These are phyloP conservation scores for Penstemon newberryi DNA, from an alignment of 257 asterid species.

Conservation along the genomic window DNA sequence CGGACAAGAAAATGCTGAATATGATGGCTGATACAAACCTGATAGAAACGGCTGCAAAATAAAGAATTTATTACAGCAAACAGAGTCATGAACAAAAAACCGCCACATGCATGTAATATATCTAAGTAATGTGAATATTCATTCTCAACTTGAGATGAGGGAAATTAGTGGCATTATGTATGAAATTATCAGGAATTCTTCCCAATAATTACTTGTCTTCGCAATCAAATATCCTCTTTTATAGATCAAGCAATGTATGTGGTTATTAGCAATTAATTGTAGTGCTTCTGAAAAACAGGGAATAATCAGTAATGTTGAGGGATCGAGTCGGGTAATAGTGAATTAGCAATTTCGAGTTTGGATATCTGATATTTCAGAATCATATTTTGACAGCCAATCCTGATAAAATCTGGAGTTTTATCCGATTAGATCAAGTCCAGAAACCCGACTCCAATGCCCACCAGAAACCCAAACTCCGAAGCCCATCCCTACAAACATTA, in stretches of 20 bases:
- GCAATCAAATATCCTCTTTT: not conserved
- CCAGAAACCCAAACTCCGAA: too few species aligned
- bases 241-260: not conserved
- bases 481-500: too few species aligned
- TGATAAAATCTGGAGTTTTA: too few species aligned
- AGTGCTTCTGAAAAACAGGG: too few species aligned
- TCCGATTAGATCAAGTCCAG: too few species aligned
- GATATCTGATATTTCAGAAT: too few species aligned
- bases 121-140: not conserved
- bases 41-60: conserved; percentile 20
- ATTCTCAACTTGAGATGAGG: not conserved
- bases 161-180: conserved; percentile 1
- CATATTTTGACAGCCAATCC: too few species aligned
- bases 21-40: not conserved
- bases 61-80: conserved; percentile 3
- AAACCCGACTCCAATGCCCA: too few species aligned
- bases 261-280: not conserved
- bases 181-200: not conserved
- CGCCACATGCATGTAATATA: too few species aligned
- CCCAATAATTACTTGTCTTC: not conserved
- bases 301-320: too few species aligned
- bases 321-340: too few species aligned
- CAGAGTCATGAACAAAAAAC: conserved; percentile 24
- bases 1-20: conserved; percentile 22
- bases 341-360: too few species aligned